A percentile compares a stretch with the other conserved stretches of the same genome.
Conservation (phyloP, 148 eudicot genomes). For the Selenicereus undatus region DNA sequence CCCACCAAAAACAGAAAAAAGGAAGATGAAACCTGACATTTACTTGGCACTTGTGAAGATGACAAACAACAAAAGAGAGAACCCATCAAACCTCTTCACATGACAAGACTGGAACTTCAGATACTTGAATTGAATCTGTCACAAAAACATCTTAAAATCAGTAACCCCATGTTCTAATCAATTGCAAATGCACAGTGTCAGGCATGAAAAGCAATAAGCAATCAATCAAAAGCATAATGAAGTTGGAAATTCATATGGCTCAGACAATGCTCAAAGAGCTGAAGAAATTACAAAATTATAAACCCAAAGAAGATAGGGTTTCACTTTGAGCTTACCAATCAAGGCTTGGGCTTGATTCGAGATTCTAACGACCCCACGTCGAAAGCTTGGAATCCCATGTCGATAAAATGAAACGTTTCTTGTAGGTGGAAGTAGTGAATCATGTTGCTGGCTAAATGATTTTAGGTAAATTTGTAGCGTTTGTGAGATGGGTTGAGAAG, state of each 20-base stretch:
- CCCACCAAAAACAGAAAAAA: no score
- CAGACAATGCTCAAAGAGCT: neutral
- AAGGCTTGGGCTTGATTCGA: constrained; percentile 30
- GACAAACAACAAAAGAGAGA: neutral
- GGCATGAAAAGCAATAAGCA: neutral
- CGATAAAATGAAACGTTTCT: constrained; percentile 19
- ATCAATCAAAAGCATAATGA: neutral
- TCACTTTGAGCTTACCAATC: constrained; percentile 21
- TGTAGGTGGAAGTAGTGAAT: constrained; percentile 4
- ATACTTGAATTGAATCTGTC: constrained; percentile 36
- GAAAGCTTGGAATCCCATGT: constrained; percentile 15
- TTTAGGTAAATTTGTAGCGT: constrained; percentile 19
- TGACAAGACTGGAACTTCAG: constrained; percentile 60
- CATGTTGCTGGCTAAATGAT: constrained; percentile 8
- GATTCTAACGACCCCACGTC: constrained; percentile 11
- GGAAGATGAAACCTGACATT: no score
- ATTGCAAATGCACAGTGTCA: neutral
- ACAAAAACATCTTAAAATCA: constrained; percentile 12
- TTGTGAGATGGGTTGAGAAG: constrained; percentile 24
- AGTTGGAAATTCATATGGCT: neutral
- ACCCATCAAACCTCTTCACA: constrained; percentile 50
- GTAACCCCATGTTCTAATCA: neutral
- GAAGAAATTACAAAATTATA: neutral
- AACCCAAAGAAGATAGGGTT: neutral
- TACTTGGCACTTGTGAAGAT: neutral